Evolutionary conservation across 2,329 filamentous ascomycete species (phyloP), one percentile per base, ranked within the genome.

Genomic region (Ambrosiella beaveri): DNA sequence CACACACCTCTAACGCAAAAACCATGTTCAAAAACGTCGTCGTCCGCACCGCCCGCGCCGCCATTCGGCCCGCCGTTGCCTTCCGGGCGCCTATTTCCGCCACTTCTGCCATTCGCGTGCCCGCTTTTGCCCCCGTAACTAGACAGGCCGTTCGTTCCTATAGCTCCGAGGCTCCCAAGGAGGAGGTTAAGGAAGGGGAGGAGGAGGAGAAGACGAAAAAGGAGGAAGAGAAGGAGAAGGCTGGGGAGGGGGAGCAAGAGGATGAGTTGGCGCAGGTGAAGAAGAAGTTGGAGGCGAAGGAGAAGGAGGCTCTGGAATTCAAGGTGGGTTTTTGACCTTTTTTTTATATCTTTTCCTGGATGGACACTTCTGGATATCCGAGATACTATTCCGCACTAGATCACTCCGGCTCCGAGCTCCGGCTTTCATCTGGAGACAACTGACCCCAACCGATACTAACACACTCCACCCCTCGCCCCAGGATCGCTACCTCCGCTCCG

Each of bases 401-500:
- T 4, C 27, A 4, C 27, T 27, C 27, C 5, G 27, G 27, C 27
- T 27, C 27, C 27, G 27, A 27, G 27, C 27, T 4, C 27, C 3
- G 27, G 27, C 27, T 27, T 27, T 27, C 27, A 4, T 27, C 27
- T 27, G 5, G 2, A 27, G 27, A 27, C 27, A 27, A 27, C 27
- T 27, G 27, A 27, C 27, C 3, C 27, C 27, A 27, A 27, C 27
- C 27, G 27, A 27, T 27, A 27, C 27, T 27, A 27, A 27, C 3
- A 27, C 27, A 27, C 27, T 27, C 27, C 27, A 27, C 5, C 27
- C 27, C 27, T 27, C 3, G 49, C 27, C 51, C 58, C 61, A 97
- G 93, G 93, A 97, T 74, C 93, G 89, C 75, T 94, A 89, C 72
- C 80, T 96, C 63, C 91, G 93, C 69, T 86, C 86, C 58, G 83